These are phyloP conservation scores for Calocybe cyanea DNA, from an alignment of 768 basidiomycete genomes.

Conservation along the genomic window DNA sequence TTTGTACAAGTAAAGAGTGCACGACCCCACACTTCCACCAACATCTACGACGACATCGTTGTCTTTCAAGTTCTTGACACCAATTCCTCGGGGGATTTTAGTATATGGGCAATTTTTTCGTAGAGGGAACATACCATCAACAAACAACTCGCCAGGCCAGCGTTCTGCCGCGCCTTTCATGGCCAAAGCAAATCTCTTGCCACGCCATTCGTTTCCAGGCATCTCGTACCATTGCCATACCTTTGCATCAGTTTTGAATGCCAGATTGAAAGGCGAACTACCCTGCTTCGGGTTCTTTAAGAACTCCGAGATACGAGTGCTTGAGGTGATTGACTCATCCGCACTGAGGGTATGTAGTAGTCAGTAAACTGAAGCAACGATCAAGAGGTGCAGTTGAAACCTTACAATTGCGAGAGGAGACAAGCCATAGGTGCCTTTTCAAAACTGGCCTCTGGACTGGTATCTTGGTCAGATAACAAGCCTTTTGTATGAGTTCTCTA, in stretches of 20 bases:
- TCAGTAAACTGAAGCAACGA: too few relatives aligned
- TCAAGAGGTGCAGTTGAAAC: too few relatives aligned
- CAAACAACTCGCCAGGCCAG: conserved; percentile 16
- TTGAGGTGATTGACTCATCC: conserved; percentile 18
- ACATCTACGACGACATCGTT: not conserved
- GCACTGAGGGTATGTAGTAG: too few relatives aligned
- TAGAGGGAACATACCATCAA: conserved; percentile 11
- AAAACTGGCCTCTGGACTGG: too few relatives aligned
- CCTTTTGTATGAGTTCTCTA: too few relatives aligned
- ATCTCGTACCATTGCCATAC: conserved; percentile 28
- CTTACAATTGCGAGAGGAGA: too few relatives aligned
- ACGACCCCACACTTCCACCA: not conserved
- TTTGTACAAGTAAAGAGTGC: too few relatives aligned
- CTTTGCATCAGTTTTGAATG: conserved; percentile 16
- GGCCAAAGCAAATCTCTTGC: conserved; percentile 23
- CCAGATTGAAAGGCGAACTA: conserved; percentile 21
- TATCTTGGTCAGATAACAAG: too few relatives aligned
- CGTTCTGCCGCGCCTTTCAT: conserved; percentile 21
- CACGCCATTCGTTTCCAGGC: conserved; percentile 22
- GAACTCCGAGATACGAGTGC: conserved; percentile 12
- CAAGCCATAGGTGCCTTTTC: too few relatives aligned
- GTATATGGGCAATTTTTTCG: not conserved
- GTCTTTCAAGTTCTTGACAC: too few relatives aligned
- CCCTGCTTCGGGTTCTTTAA: conserved; percentile 13
- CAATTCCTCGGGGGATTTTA: not conserved